Percentiles rank a stretch among this genome's conserved stretches.
These are phyloP conservation scores for Xylaria sp. DNA, from an alignment of 2,329 filamentous ascomycete genomes.

Conservation along the genomic window DNA sequence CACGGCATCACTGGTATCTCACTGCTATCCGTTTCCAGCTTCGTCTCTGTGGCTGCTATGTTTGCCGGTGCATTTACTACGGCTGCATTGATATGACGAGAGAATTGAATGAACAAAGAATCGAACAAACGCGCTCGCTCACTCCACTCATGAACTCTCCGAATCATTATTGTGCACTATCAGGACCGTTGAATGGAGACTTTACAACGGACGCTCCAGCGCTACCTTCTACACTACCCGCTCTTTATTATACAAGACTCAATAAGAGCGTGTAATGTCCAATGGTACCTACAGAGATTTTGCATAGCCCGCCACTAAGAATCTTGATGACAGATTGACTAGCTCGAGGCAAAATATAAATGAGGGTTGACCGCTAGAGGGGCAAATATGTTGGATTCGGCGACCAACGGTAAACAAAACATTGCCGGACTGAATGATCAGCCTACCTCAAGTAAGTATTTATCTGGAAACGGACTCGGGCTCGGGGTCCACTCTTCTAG, in stretches of 20 bases:
- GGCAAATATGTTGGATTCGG: constrained; percentile 13
- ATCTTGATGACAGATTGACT: not conserved
- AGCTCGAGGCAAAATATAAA: not conserved
- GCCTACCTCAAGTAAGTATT: not conserved
- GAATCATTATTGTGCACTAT: not conserved
- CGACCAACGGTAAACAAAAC: constrained; percentile 7
- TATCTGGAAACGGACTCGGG: constrained; percentile 13
- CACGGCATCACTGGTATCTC: constrained; percentile 76
- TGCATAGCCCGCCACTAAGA: too few relatives aligned
- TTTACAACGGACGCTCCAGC: not conserved
- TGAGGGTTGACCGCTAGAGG: not conserved
- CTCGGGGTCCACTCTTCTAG: constrained; percentile 28
- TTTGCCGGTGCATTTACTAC: constrained; percentile 63
- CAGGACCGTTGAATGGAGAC: not conserved
- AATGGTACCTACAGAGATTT: not conserved
- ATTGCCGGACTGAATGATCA: constrained; percentile 4
- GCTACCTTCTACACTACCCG: not conserved
- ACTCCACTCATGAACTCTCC: not conserved
- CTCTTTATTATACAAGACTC: not conserved
- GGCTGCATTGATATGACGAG: constrained; percentile 35
- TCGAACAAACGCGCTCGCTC: not conserved
- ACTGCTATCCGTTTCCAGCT: constrained; percentile 70
- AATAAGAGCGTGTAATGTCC: not conserved
- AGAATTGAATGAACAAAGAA: not conserved
- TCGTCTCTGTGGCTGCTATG: constrained; percentile 68